Evolutionary conservation across 1,284 basidiomycete genomes (phyloP), one percentile per base, ranked within the genome.

Genomic region (Cryptococcus sp.): DNA sequence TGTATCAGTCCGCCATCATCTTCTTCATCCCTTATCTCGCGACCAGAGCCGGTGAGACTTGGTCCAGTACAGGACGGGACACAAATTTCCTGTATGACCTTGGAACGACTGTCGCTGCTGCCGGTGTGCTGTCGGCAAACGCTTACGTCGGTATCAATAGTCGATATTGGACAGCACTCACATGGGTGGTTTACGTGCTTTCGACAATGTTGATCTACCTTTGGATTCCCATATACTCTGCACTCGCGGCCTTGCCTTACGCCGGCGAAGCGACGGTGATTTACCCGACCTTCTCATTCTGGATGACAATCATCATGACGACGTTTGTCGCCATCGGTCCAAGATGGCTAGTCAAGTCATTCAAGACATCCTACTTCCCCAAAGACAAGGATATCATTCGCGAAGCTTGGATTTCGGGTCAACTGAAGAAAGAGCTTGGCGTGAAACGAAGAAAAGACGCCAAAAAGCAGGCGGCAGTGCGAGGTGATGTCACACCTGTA

Each of bases 1-100:
- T 96, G 41, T 97, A 94, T 78, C 94, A 97, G 75, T 94, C 93
- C 0, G 86, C 81, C 0, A 85, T 97, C 61, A 87, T 93, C 46
- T 98, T 89, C 81, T 96, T 91, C 80, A 83, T 98, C 66, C 91
- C 94, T 0, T 94, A 86, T 75, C 78, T 89, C 52, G 85, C 87
- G 25, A 96, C 77, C 86, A 87, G 84, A 79, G 41, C 77, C 85
- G 61, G 88, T 68, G 83, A 20, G 50, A 66, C 59, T 75, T 86
- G 41, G 80, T 88, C 89, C 10, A 88, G 84, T 83, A 86, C 85
- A 57, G 91, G 90, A 16, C 86, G 80, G 68, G 84, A 84, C 23
- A 87, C 92, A 37, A 86, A 91, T 56, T 87, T 86, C 19, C 79
- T 96, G 19, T 83, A 88, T 46, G 92, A 97, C 74, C 89, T 96